A percentile compares a stretch with the other conserved stretches of the same genome.
Evolutionary conservation across 2,329 filamentous ascomycete genomes (phyloP).

Genomic region (Fusarium sp.): DNA sequence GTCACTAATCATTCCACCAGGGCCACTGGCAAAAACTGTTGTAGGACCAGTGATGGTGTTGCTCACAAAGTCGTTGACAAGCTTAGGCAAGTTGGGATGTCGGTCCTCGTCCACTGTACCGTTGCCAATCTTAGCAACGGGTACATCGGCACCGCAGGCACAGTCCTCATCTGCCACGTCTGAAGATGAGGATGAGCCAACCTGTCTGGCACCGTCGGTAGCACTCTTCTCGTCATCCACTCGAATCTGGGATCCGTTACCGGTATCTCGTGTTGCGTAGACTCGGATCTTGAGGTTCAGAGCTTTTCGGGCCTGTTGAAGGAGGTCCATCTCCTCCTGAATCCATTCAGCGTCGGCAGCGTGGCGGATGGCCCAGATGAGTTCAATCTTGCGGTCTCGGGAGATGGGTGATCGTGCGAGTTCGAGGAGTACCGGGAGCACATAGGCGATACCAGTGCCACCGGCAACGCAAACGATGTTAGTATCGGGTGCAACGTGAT

Average conservation of each 20-base stretch:
- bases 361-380: constrained; percentile 76
- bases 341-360: constrained; percentile 72
- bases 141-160: constrained; percentile 50
- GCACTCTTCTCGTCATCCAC: constrained; percentile 47
- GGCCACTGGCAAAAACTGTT: constrained; percentile 73
- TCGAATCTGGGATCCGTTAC: constrained; percentile 31
- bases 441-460: constrained; percentile 60
- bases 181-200: constrained; percentile 49
- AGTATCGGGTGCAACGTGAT: constrained; percentile 58
- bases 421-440: constrained; percentile 56
- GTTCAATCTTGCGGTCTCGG: constrained; percentile 65
- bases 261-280: constrained; percentile 70
- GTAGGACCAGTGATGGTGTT: constrained; percentile 65
- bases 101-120: constrained; percentile 51
- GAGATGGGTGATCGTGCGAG: constrained; percentile 61
- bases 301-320: constrained; percentile 58
- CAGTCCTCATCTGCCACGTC: constrained; percentile 42
- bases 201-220: constrained; percentile 26
- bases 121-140: constrained; percentile 51
- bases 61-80: constrained; percentile 66
- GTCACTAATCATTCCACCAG: constrained; percentile 72
- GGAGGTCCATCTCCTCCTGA: constrained; percentile 66
- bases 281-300: constrained; percentile 68
- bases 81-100: constrained; percentile 62
- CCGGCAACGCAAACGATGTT: constrained; percentile 60